These are phyloP conservation scores for Kodamaea ohmeri DNA, from an alignment of 1,139 yeast genomes.

Conservation along the genomic window DNA sequence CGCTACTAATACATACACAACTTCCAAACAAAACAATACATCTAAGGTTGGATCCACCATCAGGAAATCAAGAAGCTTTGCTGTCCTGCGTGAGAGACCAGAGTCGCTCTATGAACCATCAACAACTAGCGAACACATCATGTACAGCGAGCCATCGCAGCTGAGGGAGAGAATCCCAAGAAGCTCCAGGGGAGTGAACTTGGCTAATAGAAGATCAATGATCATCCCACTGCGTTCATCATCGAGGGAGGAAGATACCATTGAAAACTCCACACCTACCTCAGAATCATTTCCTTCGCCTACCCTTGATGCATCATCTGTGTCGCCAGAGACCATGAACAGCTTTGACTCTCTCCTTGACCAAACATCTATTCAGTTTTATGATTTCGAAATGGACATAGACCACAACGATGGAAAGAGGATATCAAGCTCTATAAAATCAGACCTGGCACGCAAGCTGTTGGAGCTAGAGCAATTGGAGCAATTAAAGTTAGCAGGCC, in stretches of 20 bases:
- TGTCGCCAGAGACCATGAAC: slow-evolving; percentile 15
- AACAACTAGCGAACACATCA: not conserved
- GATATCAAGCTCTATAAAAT: not conserved
- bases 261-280: slow-evolving; percentile 12
- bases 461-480: slow-evolving; percentile 5
- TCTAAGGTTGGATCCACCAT: not conserved
- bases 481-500: slow-evolving; percentile 1
- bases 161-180: slow-evolving; percentile 2
- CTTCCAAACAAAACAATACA: not conserved
- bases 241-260: slow-evolving; percentile 14
- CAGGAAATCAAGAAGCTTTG: slow-evolving; percentile 4
- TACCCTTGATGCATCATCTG: slow-evolving; percentile 8
- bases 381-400: slow-evolving; percentile 17
- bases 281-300: slow-evolving; percentile 10
- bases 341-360: slow-evolving; percentile 23
- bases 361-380: slow-evolving; percentile 21
- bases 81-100: slow-evolving; percentile 1
- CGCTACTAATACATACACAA: not conserved
- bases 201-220: slow-evolving; percentile 4
- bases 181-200: not conserved
- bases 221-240: not conserved
- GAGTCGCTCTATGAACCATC: slow-evolving; percentile 1
- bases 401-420: slow-evolving; percentile 10
- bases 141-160: not conserved
- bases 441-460: slow-evolving; percentile 4